Percentiles rank a stretch among this genome's conserved stretches.
Conservation (phyloP, 2,329 filamentous ascomycete species). For the Chaetomium sp. region DNA sequence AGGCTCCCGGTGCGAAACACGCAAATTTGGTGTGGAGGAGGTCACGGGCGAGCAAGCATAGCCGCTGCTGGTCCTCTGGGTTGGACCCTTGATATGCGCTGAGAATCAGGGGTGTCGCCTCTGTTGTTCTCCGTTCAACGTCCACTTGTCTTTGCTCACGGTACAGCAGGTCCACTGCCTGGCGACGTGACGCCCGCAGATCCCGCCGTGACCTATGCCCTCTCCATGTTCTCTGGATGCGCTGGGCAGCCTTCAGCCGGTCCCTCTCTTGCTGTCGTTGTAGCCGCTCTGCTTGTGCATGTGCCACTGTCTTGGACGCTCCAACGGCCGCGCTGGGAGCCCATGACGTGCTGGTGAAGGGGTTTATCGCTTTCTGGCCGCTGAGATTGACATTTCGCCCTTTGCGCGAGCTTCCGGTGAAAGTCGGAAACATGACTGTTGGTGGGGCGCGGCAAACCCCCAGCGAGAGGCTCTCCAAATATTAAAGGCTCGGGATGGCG, state of each 20-base stretch:
- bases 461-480: background rate
- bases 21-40: conserved; percentile 43
- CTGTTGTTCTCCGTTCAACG: conserved; percentile 42
- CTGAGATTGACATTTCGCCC: conserved; percentile 93
- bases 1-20: conserved; percentile 40
- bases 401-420: conserved; percentile 83
- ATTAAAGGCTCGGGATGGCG: background rate
- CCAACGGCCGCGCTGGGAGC: conserved; percentile 59
- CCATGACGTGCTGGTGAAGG: conserved; percentile 69
- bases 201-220: conserved; percentile 66
- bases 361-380: conserved; percentile 73
- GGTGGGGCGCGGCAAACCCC: background rate
- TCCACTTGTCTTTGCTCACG: conserved; percentile 41
- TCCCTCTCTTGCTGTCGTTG: conserved; percentile 80
- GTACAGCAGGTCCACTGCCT: conserved; percentile 65
- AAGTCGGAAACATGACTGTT: conserved; percentile 78
- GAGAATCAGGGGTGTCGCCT: conserved; percentile 52
- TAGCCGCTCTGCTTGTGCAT: conserved; percentile 83
- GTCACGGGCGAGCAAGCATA: conserved; percentile 51
- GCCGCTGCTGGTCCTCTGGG: conserved; percentile 52
- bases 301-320: conserved; percentile 75
- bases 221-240: conserved; percentile 81
- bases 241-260: conserved; percentile 70
- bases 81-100: conserved; percentile 51
- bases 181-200: conserved; percentile 60